Conservation (phyloP, 2,329 filamentous ascomycete genomes). For the Pyricularia sp. region DNA sequence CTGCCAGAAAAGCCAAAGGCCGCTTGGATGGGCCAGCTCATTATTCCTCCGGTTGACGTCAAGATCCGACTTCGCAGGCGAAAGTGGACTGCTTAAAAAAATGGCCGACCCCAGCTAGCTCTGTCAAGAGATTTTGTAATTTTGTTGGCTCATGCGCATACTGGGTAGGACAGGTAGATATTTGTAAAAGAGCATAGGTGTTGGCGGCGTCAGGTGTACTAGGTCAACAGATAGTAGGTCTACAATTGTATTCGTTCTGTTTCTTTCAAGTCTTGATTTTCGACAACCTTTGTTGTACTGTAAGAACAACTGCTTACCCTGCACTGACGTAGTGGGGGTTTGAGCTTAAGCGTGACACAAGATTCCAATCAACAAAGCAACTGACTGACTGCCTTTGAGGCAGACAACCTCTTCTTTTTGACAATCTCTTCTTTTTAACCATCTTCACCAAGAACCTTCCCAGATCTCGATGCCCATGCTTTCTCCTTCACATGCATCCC, state of each 20-base stretch:
- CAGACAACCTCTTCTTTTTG: not conserved
- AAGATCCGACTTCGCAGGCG: constrained; percentile 21
- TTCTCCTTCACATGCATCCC: not conserved
- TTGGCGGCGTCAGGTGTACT: not conserved
- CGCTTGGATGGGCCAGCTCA: constrained; percentile 34
- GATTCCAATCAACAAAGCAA: not conserved
- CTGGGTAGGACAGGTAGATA: not conserved
- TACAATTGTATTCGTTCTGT: not conserved
- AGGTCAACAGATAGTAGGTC: not conserved
- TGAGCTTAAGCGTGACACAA: not conserved
- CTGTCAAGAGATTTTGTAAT: not conserved
- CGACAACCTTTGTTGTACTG: not conserved
- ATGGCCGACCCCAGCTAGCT: not conserved
- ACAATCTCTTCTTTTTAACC: too few species aligned
- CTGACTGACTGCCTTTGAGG: too few species aligned
- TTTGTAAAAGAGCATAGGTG: not conserved
- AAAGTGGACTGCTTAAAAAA: constrained; percentile 9
- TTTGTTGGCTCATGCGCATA: not conserved
- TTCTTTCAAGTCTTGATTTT: not conserved
- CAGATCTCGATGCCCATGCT: not conserved
- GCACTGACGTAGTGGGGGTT: not conserved
- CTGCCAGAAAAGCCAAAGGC: constrained; percentile 27
- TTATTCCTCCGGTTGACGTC: constrained; percentile 24
- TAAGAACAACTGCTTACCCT: too few species aligned
- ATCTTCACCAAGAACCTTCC: not conserved